Base-by-base conservation (phyloP, 768 basidiomycete species). In the Porphyrellus cyaneotinctus region DNA sequence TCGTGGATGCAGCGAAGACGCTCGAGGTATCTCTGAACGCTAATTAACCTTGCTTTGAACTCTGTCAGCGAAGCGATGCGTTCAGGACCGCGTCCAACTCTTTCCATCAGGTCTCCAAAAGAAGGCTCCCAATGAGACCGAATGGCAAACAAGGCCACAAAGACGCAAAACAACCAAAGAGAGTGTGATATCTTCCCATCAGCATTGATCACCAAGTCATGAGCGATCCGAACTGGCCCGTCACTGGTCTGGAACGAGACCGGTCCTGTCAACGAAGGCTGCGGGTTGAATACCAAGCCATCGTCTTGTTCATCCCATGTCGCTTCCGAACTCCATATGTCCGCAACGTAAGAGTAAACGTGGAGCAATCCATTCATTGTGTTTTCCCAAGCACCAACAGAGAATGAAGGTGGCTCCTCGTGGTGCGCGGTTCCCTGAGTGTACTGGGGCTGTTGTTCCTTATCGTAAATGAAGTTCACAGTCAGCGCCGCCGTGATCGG, bases 171-270 rank as follows among this genome's bases (percentile, higher is more conserved):
- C 11, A 77, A 51, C 82, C 82, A 83, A 6, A 84, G 68, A 31
- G 68, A 66, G 55, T 74, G 72, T 1, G 81, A 80, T 38, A 82
- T 60, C 56, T 68, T 75, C 3, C 80, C 81, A 58, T 84, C 83
- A 15, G 70, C 69, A 58, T 83, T 75, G 47, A 82, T 57, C 49
- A 63, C 68, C 39, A 83, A 64, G 53, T 58, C 58, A 12, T 57
- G 57, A 4, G 43, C 38, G 43, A 55, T 18, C 47, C 26, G 47
- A 45, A 44, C 18, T 50, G 61, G 50, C 24, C 36, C 57, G 6
- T 58, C 52, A 31, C 49, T 52, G 45, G 56, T 52, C 31, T 64
- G 47, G 23, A 53, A 51, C 23, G 49, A 47, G 22, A 47, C 45
- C 12, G 52, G 53, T 30, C 65, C 53, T 39, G 55, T 26, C 17